These are phyloP conservation scores for Acanthochlamys bracteata DNA, from an alignment of 106 monocot genomes.

Conservation along the genomic window DNA sequence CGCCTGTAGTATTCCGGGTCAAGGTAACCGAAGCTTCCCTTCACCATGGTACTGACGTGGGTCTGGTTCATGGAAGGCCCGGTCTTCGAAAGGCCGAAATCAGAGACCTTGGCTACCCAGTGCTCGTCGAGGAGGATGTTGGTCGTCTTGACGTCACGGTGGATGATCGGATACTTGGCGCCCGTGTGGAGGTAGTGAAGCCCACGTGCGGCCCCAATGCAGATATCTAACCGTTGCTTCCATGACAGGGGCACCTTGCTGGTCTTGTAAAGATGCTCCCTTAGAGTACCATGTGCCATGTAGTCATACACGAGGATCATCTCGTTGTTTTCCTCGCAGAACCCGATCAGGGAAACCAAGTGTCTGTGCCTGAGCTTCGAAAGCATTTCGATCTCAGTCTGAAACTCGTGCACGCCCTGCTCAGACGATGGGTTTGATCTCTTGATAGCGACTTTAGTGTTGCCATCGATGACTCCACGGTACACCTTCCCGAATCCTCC, in stretches of 20 bases:
- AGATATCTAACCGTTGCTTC: conserved; percentile 66
- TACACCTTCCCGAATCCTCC: conserved; percentile 90
- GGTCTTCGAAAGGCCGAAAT: conserved; percentile 82
- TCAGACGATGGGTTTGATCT: conserved; percentile 60
- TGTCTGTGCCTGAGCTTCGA: conserved; percentile 82
- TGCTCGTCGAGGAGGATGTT: conserved; percentile 78
- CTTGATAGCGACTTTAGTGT: conserved; percentile 54
- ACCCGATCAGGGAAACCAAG: conserved; percentile 69
- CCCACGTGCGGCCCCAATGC: conserved; percentile 61
- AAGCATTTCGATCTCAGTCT: conserved; percentile 86
- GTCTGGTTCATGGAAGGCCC: conserved; percentile 57
- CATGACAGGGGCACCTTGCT: conserved; percentile 45
- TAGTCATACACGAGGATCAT: conserved; percentile 78
- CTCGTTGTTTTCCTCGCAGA: conserved; percentile 65
- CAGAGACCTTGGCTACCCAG: conserved; percentile 75
- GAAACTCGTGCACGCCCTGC: conserved; percentile 77
- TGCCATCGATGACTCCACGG: conserved; percentile 36
- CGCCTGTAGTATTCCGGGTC: conserved; percentile 79
- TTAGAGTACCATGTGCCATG: conserved; percentile 65
- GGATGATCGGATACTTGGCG: conserved; percentile 75
- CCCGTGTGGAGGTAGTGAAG: conserved; percentile 86
- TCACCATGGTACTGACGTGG: conserved; percentile 80
- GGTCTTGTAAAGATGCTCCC: conserved; percentile 67
- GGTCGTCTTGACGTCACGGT: conserved; percentile 78
- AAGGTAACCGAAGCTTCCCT: conserved; percentile 82